These are phyloP conservation scores for Ceratobasidium sp. DNA, from an alignment of 1,284 basidiomycete species.

Conservation along the genomic window DNA sequence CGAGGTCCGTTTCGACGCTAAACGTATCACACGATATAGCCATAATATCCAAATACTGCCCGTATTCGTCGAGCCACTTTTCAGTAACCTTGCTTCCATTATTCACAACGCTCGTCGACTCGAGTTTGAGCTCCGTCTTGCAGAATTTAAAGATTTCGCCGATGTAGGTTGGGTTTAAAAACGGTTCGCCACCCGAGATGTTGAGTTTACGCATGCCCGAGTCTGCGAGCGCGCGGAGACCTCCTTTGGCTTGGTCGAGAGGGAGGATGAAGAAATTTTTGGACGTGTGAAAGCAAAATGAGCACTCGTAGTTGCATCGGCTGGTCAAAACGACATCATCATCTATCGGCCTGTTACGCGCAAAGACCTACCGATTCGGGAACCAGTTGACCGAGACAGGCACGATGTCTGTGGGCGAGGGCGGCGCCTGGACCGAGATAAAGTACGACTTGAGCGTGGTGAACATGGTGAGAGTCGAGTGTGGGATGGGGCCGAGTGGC, in stretches of 20 bases:
- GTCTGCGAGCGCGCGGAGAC: constrained; percentile 55
- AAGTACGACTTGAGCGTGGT: constrained; percentile 20
- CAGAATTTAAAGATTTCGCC: constrained; percentile 59
- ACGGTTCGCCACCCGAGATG: constrained; percentile 60
- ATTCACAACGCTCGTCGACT: constrained; percentile 58
- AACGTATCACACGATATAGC: constrained; percentile 60
- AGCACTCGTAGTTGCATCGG: constrained; percentile 50
- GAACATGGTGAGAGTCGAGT: constrained; percentile 33
- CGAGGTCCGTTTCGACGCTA: constrained; percentile 56
- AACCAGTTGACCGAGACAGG: constrained; percentile 48
- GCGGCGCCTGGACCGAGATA: constrained; percentile 8
- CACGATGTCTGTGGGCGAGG: constrained; percentile 12
- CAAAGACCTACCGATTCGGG: constrained; percentile 41
- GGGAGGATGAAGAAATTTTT: constrained; percentile 56
- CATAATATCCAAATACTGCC: constrained; percentile 59
- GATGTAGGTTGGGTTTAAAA: constrained; percentile 57
- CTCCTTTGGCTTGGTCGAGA: constrained; percentile 56
- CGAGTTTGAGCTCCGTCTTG: constrained; percentile 57
- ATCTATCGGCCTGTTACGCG: not conserved
- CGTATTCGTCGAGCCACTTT: constrained; percentile 58
- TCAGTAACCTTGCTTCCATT: constrained; percentile 60
- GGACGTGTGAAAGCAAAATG: constrained; percentile 59
- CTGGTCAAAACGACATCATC: too few relatives aligned
- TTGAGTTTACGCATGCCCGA: constrained; percentile 61
- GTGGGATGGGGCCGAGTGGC: too few relatives aligned